A percentile compares a stretch with the other conserved stretches of the same genome.
These are phyloP conservation scores for Penicillium aurantiogriseum DNA, from an alignment of 2,329 filamentous ascomycete species.

Conservation along the genomic window DNA sequence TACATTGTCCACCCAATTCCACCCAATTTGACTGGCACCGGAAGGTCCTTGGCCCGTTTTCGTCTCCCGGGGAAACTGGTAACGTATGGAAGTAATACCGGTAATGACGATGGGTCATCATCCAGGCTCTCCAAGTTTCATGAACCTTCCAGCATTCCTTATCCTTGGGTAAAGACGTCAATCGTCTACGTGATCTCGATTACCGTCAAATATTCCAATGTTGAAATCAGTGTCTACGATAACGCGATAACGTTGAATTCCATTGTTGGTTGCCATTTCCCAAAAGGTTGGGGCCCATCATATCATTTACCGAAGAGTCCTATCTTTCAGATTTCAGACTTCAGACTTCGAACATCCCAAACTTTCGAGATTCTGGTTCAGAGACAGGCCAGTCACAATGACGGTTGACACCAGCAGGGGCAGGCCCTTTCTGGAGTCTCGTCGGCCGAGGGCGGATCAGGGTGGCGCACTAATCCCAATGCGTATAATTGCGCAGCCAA, in stretches of 20 bases:
- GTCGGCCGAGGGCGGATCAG: conserved; percentile 29
- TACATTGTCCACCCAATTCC: not conserved
- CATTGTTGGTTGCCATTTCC: conserved; percentile 2
- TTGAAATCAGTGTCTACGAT: not conserved
- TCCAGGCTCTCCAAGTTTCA: conserved; percentile 19
- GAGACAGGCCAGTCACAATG: conserved; percentile 8
- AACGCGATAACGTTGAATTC: conserved; percentile 1
- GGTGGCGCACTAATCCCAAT: conserved; percentile 31
- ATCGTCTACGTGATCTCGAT: conserved; percentile 6
- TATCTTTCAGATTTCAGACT: not conserved
- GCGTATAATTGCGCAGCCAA: conserved; percentile 26
- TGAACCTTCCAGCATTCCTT: conserved; percentile 32
- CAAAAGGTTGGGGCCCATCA: not conserved
- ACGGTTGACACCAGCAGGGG: conserved; percentile 11
- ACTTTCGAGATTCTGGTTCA: not conserved
- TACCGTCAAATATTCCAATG: not conserved
- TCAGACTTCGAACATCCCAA: not conserved
- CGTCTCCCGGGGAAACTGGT: conserved; percentile 8
- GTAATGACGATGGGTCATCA: conserved; percentile 13
- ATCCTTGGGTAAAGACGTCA: conserved; percentile 18
- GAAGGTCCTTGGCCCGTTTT: conserved; percentile 15
- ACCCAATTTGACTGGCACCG: conserved; percentile 3
- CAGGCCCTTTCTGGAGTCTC: conserved; percentile 4
- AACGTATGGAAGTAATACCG: conserved; percentile 6
- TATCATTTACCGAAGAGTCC: not conserved